Conservation (phyloP, 306 rosid genomes). For the Casuarina cunninghamiana region DNA sequence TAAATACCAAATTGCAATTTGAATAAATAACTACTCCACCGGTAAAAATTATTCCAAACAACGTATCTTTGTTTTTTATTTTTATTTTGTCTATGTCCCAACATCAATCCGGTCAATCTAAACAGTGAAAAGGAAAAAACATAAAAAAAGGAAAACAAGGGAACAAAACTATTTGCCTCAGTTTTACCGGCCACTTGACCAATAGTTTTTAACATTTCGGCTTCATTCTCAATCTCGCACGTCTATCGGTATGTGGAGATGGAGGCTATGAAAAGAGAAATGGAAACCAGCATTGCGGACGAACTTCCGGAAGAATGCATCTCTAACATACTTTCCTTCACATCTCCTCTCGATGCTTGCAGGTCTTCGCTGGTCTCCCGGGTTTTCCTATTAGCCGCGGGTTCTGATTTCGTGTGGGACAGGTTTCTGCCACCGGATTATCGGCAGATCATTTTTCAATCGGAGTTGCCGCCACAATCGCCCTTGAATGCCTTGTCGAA, state of each 20-base stretch:
- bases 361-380: background rate
- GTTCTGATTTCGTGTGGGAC: constrained; percentile 1
- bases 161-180: too few relatives aligned
- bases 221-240: too few relatives aligned
- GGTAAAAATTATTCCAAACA: too few relatives aligned
- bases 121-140: too few relatives aligned
- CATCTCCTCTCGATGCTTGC: background rate
- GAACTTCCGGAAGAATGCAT: background rate
- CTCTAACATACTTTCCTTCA: background rate
- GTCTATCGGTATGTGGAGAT: background rate
- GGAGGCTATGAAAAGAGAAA: background rate
- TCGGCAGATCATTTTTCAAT: constrained; percentile 3
- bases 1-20: too few relatives aligned
- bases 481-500: background rate
- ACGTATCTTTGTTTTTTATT: too few relatives aligned
- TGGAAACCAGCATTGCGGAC: background rate
- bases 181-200: too few relatives aligned
- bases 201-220: too few relatives aligned
- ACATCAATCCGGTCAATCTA: too few relatives aligned
- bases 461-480: background rate
- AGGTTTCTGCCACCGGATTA: background rate
- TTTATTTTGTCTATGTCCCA: too few relatives aligned
- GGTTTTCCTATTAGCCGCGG: background rate
- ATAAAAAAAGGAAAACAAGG: too few relatives aligned
- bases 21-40: too few relatives aligned